Conservation (phyloP, 371 early-diverging fungal genomes). For the Neoconidiobolus thromboides region DNA sequence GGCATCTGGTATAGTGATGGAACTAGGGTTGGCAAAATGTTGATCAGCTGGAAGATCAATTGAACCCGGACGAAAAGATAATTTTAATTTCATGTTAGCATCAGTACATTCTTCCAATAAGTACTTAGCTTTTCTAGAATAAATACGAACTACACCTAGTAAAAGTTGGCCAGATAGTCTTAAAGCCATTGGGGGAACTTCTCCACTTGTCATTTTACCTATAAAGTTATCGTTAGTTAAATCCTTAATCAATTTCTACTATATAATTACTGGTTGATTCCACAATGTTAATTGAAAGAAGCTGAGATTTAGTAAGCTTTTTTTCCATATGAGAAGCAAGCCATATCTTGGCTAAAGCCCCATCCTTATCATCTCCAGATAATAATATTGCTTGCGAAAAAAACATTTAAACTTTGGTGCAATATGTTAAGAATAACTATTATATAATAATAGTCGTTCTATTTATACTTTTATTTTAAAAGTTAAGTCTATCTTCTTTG, state of each 20-base stretch:
- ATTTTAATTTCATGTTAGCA: slow-evolving; percentile 81
- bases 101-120: slow-evolving; percentile 95
- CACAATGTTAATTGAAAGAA: slow-evolving; percentile 73
- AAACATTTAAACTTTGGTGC: slow-evolving; percentile 26
- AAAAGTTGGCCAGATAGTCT: slow-evolving; percentile 92
- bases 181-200: slow-evolving; percentile 71
- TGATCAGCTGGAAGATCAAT: slow-evolving; percentile 73
- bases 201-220: slow-evolving; percentile 67
- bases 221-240: background rate
- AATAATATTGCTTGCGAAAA: slow-evolving; percentile 56
- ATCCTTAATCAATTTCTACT: background rate
- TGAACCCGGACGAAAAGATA: slow-evolving; percentile 71
- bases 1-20: slow-evolving; percentile 74
- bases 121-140: slow-evolving; percentile 90
- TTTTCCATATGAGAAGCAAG: slow-evolving; percentile 95
- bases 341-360: slow-evolving; percentile 92
- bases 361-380: slow-evolving; percentile 31
- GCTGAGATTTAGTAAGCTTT: slow-evolving; percentile 86
- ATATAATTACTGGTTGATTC: slow-evolving; percentile 51
- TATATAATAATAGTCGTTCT: too few relatives aligned
- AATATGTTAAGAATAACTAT: too few relatives aligned
- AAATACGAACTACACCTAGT: slow-evolving; percentile 89
- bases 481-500: too few relatives aligned
- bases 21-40: slow-evolving; percentile 41
- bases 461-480: too few relatives aligned